Base-by-base conservation (phyloP, 2,329 filamentous ascomycete genomes). In the Juglanconis sp. region DNA sequence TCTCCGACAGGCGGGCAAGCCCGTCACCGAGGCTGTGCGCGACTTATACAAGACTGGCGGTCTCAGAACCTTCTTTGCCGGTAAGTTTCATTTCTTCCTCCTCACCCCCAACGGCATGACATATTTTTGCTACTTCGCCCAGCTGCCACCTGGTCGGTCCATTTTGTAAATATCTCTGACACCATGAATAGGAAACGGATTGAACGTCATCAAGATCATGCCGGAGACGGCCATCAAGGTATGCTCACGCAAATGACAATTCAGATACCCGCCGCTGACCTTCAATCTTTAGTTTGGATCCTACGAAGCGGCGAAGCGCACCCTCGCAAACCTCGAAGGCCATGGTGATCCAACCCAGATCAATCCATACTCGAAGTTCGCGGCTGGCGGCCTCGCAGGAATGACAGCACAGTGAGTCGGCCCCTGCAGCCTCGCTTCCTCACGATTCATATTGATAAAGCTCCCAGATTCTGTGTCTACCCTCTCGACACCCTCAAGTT, bases 121-220 rank as follows among this genome's bases (percentile, higher is more conserved):
- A 24, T 24, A 24, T 2, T 24, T 24, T 24, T 24, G 2, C 11
- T 13, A 11, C 24, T 10, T 15, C 7, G 5, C 3, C 11, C 30
- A 11, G 8, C 15, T 15, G 10, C 5, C 5, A 17, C n/a, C n/a
- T 3, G 31, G 6, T 9, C 4, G 31, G 6, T 9, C 4, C 34
- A 32, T 42, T 24, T 3, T 40, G 40, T 31, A 44, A 42, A 30
- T 17, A n/a, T 4, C 6, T 5, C 62, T 64, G 48, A 64, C 56
- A 3, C 40, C n/a, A 38, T 59, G 24, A 9, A 32, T 67, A 96
- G 93, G 95, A 42, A 99, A 99, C 70, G 95, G 95, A 3, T 80
- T 99, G 67, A 99, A 99, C 68, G 92, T 99, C 3, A 75, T 97
- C 70, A 99, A 99, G 75, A 95, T 99, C 63, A 96, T 98, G 92